Percentiles rank a stretch among this genome's conserved stretches.
Conservation (phyloP, 331 rosid species). For the Rosa hybrid region DNA sequence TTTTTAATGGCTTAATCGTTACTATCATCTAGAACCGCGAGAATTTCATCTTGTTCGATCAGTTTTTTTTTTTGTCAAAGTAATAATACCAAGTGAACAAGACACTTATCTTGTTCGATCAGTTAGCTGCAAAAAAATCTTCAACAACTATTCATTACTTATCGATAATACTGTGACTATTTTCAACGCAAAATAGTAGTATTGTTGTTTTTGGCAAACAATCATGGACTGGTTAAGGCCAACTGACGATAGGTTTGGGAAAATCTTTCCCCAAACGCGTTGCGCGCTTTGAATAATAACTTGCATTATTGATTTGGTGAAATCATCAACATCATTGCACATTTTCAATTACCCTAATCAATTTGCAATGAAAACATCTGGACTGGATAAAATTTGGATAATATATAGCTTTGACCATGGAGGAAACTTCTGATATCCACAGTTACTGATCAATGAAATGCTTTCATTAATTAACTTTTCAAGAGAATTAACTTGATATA, state of each 20-base stretch:
- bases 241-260: background rate
- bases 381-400: background rate
- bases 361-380: constrained; percentile 1
- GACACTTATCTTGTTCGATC: background rate
- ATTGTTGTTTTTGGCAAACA: background rate
- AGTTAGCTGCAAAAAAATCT: background rate
- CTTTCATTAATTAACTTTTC: background rate
- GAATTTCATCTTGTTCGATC: background rate
- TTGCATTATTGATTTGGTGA: background rate
- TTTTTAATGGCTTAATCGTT: background rate
- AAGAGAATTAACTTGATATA: background rate
- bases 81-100: too few species aligned
- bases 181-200: background rate
- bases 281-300: background rate
- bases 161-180: background rate
- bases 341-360: background rate
- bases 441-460: background rate
- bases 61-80: too few species aligned
- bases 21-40: background rate
- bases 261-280: background rate
- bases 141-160: background rate
- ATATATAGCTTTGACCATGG: background rate
- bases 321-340: background rate
- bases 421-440: background rate
- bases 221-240: background rate